Evolutionary conservation across 306 rosid species (phyloP).

Genomic region (Argentina anserina): DNA sequence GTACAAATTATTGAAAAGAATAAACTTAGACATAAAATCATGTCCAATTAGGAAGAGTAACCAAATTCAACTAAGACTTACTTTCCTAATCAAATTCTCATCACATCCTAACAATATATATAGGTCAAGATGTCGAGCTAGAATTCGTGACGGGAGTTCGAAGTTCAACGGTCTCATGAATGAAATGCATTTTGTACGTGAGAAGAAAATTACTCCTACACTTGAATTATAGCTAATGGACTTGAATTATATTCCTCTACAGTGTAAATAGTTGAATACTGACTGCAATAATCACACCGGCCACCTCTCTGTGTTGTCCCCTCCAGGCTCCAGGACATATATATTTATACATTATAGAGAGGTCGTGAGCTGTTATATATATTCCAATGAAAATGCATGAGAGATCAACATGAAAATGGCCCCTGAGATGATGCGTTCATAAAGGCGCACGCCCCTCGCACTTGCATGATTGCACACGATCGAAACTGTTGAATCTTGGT

Average conservation of each 20-base stretch:
- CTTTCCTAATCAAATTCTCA: no score
- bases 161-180: no score
- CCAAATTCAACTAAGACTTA: no score
- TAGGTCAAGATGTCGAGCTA: no score
- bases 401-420: not conserved
- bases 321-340: not conserved
- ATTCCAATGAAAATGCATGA: not conserved
- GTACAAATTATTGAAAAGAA: no score
- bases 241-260: not conserved
- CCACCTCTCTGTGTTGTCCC: not conserved
- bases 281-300: not conserved
- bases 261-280: not conserved
- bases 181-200: no score
- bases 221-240: not conserved
- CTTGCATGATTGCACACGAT: conserved; percentile 7
- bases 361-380: not conserved
- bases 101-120: no score
- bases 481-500: conserved; percentile 1
- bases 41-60: no score
- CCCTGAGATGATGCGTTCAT: not conserved
- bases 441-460: not conserved
- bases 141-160: no score
- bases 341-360: not conserved
- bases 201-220: no score
- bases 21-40: no score